Evolutionary conservation across 768 basidiomycete genomes (phyloP).

Genomic region (Amyloporia xantha): DNA sequence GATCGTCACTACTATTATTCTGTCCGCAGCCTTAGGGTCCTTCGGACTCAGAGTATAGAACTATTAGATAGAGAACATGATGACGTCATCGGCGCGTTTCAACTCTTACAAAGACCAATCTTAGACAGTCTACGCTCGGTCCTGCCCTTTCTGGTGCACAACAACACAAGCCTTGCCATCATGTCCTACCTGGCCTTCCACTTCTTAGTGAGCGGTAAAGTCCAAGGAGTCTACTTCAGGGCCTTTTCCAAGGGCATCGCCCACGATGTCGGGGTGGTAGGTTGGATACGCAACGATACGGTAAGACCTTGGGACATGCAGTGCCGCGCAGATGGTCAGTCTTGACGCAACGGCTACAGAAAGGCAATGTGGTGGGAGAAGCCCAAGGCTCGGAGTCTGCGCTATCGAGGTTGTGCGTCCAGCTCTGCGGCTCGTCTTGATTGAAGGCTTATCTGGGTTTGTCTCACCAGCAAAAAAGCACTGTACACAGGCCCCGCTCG

Average conservation of each 20-base stretch:
- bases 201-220: constrained; percentile 16
- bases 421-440: too few species aligned
- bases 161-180: too few species aligned
- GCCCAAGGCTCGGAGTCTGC: constrained; percentile 13
- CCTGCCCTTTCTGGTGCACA: too few species aligned
- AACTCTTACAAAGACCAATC: too few species aligned
- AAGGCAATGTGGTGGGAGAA: constrained; percentile 15
- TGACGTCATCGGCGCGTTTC: constrained; percentile 49
- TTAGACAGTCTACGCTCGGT: too few species aligned
- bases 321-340: too few species aligned
- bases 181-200: constrained; percentile 11
- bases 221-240: constrained; percentile 19
- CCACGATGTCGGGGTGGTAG: constrained; percentile 14
- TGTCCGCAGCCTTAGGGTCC: too few species aligned
- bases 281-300: constrained; percentile 18
- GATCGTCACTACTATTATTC: too few species aligned
- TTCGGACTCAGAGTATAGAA: constrained; percentile 43
- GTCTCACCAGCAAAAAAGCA: constrained; percentile 10
- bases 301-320: constrained; percentile 5
- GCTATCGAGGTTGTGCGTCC: constrained; percentile 14
- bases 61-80: constrained; percentile 40
- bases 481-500: constrained; percentile 10
- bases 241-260: constrained; percentile 14
- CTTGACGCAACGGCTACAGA: too few species aligned
- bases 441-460: neutral